A percentile compares a stretch with the other conserved stretches of the same genome.
Conservation (phyloP, 495 filamentous ascomycete species). For the Penicillium antarcticum region DNA sequence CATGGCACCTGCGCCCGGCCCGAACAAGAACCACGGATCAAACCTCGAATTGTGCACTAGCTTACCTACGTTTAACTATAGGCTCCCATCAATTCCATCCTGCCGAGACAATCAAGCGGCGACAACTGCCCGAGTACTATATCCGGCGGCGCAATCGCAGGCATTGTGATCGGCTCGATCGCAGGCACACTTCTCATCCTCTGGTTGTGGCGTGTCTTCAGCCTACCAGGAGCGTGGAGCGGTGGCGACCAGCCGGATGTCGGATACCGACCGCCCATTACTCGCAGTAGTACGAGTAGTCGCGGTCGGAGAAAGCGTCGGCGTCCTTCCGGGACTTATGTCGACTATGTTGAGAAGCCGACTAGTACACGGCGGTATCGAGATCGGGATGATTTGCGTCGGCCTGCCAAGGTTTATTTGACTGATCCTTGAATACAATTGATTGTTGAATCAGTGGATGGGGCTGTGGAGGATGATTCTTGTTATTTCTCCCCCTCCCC, state of each 20-base stretch:
- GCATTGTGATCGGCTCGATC: slow-evolving; percentile 59
- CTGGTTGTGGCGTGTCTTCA: slow-evolving; percentile 44
- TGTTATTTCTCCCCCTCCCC: no score
- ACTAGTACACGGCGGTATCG: slow-evolving; percentile 14
- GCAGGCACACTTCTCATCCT: slow-evolving; percentile 51
- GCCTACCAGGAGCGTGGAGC: slow-evolving; percentile 19
- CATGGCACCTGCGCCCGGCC: slow-evolving; percentile 1
- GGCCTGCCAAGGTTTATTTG: slow-evolving; percentile 38
- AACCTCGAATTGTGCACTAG: not conserved
- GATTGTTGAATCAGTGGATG: not conserved
- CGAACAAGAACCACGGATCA: slow-evolving; percentile 5
- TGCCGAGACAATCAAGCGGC: slow-evolving; percentile 22
- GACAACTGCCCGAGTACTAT: slow-evolving; percentile 39
- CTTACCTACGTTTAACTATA: slow-evolving; percentile 1
- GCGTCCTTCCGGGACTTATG: slow-evolving; percentile 15
- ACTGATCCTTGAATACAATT: slow-evolving; percentile 10
- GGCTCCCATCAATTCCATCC: slow-evolving; percentile 15
- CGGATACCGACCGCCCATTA: slow-evolving; percentile 20
- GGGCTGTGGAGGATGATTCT: not conserved
- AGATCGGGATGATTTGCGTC: slow-evolving; percentile 26
- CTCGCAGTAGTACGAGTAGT: slow-evolving; percentile 7
- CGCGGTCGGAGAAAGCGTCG: slow-evolving; percentile 17
- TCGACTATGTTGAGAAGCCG: slow-evolving; percentile 38
- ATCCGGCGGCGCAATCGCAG: slow-evolving; percentile 53
- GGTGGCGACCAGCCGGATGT: slow-evolving; percentile 23